Conservation (phyloP, 176 grass and related monocot genomes). For the Saccharum spontaneum region DNA sequence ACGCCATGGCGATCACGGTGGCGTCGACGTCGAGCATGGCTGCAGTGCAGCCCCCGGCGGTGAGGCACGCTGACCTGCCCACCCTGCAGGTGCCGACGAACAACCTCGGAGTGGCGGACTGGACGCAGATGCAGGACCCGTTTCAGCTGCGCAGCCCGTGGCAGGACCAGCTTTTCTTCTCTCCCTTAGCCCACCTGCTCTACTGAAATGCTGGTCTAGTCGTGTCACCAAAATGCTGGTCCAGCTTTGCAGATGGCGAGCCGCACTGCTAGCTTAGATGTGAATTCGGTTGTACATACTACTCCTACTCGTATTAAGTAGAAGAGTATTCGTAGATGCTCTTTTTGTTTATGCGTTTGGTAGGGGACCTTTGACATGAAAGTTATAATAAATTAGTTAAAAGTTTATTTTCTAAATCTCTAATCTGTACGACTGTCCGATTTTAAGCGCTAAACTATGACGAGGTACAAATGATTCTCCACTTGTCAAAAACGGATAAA, state of each 20-base stretch:
- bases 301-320: neutral
- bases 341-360: neutral
- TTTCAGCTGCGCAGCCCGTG: conserved; percentile 76
- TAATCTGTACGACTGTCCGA: neutral
- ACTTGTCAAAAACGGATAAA: too few species aligned
- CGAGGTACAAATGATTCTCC: neutral
- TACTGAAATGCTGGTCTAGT: conserved; percentile 20
- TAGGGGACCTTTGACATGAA: neutral
- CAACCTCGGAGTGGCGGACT: conserved; percentile 45
- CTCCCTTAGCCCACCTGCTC: conserved; percentile 58
- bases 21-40: conserved; percentile 32
- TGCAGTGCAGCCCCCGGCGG: conserved; percentile 8
- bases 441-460: neutral
- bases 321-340: neutral
- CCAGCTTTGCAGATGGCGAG: neutral
- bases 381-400: neutral
- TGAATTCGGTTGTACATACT: conserved; percentile 23
- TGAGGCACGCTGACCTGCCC: conserved; percentile 31
- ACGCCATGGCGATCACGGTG: conserved; percentile 24
- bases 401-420: neutral
- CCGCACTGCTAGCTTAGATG: neutral
- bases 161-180: conserved; percentile 61
- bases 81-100: conserved; percentile 45
- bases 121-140: conserved; percentile 61
- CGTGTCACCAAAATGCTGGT: neutral